Base-by-base conservation (phyloP, 2,329 filamentous ascomycete genomes). In the Alternaria gansuensis region DNA sequence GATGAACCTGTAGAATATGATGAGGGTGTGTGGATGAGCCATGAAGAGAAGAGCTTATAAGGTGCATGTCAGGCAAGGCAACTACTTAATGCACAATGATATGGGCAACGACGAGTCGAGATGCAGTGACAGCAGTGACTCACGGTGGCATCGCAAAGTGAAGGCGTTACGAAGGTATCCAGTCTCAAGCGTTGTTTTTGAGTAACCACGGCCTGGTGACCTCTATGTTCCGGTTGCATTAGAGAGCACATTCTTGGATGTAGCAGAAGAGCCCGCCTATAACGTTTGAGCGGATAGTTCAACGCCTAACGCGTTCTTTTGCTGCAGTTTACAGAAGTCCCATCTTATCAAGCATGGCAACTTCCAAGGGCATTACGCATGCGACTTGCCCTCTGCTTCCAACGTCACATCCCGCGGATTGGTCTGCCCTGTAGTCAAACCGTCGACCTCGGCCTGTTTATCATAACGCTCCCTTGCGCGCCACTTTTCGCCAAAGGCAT, bases 401-500 rank as follows among this genome's bases (percentile, higher is more conserved):
- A 3, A 11, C 3, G 36, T 6, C 21, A 33, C 11, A 13, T 11
- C 21, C 21, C 10, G 24, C 11, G 23, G 11, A 36, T 28, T 33
- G 28, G 17, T 29, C 26, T 23, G 28, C 10, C 4, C 28, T 33
- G 9, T 13, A 21, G 6, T 31, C 28, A 46, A 24, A 5, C 7
- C 9, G n/a, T 34, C 31, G 4, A 10, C 21, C 5, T 29, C 51
- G 17, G 10, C 33, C 2, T 5, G n/a, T 21, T 26, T 21, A 17
- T 14, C 39, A 43, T 34, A 52, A 31, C 29, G 39, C 29, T 52
- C 50, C 14, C 39, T 24, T 21, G 17, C 29, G 17, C 40, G 39
- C 39, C 39, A 53, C 23, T 37, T 41, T 23, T 82, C 79, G 1
- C 82, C 82, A 63, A 79, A 81, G 33, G 65, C 73, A 51, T 75